Conservation (phyloP, 805 yeast genomes). For the Starmerella riodocensis region DNA sequence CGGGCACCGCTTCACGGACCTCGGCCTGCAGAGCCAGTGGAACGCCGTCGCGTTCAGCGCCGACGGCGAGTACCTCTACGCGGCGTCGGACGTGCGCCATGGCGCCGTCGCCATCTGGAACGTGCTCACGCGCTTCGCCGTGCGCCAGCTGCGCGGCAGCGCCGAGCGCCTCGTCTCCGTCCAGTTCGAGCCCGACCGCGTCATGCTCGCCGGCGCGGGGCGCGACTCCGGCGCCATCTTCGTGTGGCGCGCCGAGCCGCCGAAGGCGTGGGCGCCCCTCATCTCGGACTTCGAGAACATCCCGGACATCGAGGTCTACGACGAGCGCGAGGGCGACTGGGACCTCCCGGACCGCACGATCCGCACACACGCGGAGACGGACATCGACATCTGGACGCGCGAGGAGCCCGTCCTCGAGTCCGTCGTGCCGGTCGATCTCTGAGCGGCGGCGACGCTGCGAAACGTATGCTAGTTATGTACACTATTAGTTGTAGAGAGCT, state of each 20-base stretch:
- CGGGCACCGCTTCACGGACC: slow-evolving; percentile 11
- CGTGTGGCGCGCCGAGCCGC: slow-evolving; percentile 15
- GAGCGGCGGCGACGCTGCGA: too few relatives aligned
- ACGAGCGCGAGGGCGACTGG: slow-evolving; percentile 13
- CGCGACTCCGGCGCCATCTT: slow-evolving; percentile 10
- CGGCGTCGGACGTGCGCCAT: slow-evolving; percentile 9
- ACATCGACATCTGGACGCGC: slow-evolving; percentile 12
- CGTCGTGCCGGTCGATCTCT: slow-evolving; percentile 8
- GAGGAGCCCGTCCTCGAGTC: slow-evolving; percentile 6
- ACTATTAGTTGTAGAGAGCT: too few relatives aligned
- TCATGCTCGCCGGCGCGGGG: slow-evolving; percentile 11
- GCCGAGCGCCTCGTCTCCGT: slow-evolving; percentile 7
- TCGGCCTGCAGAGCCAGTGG: slow-evolving; percentile 11
- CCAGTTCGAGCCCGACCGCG: slow-evolving; percentile 10
- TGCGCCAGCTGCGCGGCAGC: slow-evolving; percentile 7
- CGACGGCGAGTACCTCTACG: slow-evolving; percentile 15
- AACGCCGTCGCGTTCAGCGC: slow-evolving; percentile 7
- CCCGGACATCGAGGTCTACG: slow-evolving; percentile 8
- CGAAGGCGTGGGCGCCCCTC: slow-evolving; percentile 11
- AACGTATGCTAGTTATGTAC: too few relatives aligned
- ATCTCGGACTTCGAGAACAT: slow-evolving; percentile 13
- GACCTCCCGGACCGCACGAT: slow-evolving; percentile 6
- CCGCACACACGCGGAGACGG: neutral
- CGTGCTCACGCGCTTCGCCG: slow-evolving; percentile 3
- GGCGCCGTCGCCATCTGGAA: slow-evolving; percentile 15